Evolutionary conservation across 2,329 filamentous ascomycete genomes (phyloP), one percentile per base, ranked within the genome.

Genomic region (Cladophialophora yegresii): DNA sequence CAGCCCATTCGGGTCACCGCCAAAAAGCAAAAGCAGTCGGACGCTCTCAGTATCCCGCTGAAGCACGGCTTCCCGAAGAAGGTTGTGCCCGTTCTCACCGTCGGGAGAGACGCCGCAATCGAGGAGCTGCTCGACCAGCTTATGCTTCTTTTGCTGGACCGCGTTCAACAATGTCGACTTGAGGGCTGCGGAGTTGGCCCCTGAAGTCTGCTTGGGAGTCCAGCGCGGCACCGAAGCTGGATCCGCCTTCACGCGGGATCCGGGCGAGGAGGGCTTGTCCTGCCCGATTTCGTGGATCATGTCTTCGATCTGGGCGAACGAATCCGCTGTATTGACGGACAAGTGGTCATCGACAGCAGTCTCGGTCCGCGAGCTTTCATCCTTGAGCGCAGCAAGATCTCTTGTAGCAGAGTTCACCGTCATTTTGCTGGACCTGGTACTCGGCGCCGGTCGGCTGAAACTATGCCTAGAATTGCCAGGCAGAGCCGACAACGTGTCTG

Each of bases 101-200:
- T 84, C 80, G 5, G 84, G 77, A 20, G 83, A 78, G 10, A 84
- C 83, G 50, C 85, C 85, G 5, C 82, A 81, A 68, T 87, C 83
- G 3, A 87, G 78, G 6, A 87, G 77, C 71, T 86, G 83, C 74
- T 85, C 82, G 1, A 86, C 74, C 40, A 84, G 74, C 69, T 82
- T 82, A 71, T 85, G 82, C 69, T 87, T 86, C 70, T 79, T 82
- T 40, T 78, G 77, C n/a, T 84, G 81, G 12, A 88, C 79, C 3
- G 85, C 85, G 6, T 81, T 79, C 1, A 84, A 71, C 0, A 88
- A 77, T 2, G 83, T 80, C 1, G 77, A 73, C 70, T 77, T 81
- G 69, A 83, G 75, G 57, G 79, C 79, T 0, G 77, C 73, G 0
- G 77, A 77, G 33, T 82, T 80, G 3, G 77, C 73, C 5, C 79